phyloP scores from a whole-genome alignment of 495 filamentous ascomycete genomes.

The Penicillium robsamsonii region DNA sequence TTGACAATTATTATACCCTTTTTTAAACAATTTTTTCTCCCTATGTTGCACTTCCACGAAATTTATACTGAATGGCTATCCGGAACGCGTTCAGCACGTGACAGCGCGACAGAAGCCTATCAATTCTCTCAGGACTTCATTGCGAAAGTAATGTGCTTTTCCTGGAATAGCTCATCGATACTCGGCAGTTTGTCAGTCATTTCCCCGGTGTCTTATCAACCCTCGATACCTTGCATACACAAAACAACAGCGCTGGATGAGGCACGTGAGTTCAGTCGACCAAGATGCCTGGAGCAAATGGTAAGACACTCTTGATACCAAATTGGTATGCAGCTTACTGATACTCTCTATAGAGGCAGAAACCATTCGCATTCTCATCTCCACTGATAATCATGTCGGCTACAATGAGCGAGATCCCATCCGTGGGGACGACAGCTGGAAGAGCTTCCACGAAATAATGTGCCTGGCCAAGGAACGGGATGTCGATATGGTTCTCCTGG shows the following conservation, averaged over 20 bases:
- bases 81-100: constrained; percentile 7
- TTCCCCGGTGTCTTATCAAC: background rate
- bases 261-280: background rate
- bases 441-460: constrained; percentile 94
- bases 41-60: background rate
- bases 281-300: constrained; percentile 29
- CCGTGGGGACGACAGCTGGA: constrained; percentile 95
- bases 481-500: constrained; percentile 95
- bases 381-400: constrained; percentile 96
- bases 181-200: background rate
- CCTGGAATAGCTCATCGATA: background rate
- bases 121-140: background rate
- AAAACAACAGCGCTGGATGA: background rate
- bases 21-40: background rate
- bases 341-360: constrained; percentile 58
- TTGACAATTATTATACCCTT: background rate
- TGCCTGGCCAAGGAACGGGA: constrained; percentile 80
- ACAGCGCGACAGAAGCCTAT: background rate
- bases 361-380: constrained; percentile 90
- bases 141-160: background rate
- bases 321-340: background rate
- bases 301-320: constrained; percentile 13
- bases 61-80: background rate
- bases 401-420: constrained; percentile 91
- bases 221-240: background rate